A percentile compares a stretch with the other conserved stretches of the same genome.
phyloP scores from a whole-genome alignment of 192 early-diverging fungal genomes.

The Rhizoclosmatium globosum region DNA sequence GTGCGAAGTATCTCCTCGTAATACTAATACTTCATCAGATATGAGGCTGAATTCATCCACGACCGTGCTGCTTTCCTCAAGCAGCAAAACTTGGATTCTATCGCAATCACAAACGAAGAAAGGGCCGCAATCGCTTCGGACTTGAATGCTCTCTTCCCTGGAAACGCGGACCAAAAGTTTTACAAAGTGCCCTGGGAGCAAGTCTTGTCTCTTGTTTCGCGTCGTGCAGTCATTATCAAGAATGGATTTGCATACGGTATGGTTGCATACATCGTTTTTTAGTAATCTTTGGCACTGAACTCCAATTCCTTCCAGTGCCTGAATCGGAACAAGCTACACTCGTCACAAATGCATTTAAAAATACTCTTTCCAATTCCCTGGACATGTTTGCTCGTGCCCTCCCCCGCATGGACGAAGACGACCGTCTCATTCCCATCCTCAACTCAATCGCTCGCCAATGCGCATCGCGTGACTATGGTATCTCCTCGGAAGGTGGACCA shows the following conservation, averaged over 20 bases:
- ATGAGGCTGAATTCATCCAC: constrained; percentile 56
- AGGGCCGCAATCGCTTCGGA: constrained; percentile 14
- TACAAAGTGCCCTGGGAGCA: constrained; percentile 56
- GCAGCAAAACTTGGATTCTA: constrained; percentile 43
- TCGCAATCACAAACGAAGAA: constrained; percentile 27
- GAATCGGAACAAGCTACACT: constrained; percentile 74
- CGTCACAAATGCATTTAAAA: constrained; percentile 78
- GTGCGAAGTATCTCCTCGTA: neutral
- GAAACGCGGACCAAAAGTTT: constrained; percentile 34
- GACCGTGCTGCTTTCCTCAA: constrained; percentile 62
- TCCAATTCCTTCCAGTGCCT: constrained; percentile 55
- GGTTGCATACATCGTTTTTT: neutral
- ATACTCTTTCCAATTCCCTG: constrained; percentile 61
- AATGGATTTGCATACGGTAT: constrained; percentile 50
- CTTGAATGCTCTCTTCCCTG: constrained; percentile 14
- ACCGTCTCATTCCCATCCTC: constrained; percentile 87
- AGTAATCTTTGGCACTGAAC: no score
- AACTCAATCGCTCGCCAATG: constrained; percentile 87
- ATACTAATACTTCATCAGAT: neutral
- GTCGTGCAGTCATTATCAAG: constrained; percentile 45
- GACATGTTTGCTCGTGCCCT: constrained; percentile 79
- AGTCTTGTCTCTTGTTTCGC: constrained; percentile 48
- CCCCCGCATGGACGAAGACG: constrained; percentile 91
- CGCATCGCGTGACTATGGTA: constrained; percentile 70
- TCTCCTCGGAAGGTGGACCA: constrained; percentile 20